Percentiles rank a stretch among this genome's conserved stretches.
These are phyloP conservation scores for Botrytis deweyae DNA, from an alignment of 2,329 filamentous ascomycete species.

Conservation along the genomic window DNA sequence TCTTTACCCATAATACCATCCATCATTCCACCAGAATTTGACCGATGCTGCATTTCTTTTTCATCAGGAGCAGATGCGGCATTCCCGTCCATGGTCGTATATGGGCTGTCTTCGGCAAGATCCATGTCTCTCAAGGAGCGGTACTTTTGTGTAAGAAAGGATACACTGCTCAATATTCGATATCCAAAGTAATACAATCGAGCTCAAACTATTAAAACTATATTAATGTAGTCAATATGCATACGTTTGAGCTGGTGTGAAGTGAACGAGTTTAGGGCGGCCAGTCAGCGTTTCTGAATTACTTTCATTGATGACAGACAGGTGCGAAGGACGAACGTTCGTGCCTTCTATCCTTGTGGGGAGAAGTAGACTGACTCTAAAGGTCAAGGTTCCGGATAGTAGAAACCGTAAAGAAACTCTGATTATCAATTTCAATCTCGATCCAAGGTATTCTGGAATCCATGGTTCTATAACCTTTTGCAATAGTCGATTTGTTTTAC, in stretches of 20 bases:
- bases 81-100: neutral
- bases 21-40: constrained; percentile 70
- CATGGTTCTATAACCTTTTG: neutral
- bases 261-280: neutral
- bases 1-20: constrained; percentile 94
- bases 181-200: neutral
- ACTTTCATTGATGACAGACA: neutral
- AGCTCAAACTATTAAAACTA: neutral
- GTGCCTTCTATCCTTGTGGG: neutral
- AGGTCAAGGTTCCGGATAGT: neutral
- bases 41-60: constrained; percentile 74
- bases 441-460: neutral
- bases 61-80: constrained; percentile 76
- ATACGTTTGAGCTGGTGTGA: neutral
- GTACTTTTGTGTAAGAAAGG: neutral
- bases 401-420: neutral
- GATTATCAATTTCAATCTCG: neutral
- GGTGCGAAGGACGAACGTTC: neutral
- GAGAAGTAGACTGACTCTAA: neutral
- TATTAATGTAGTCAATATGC: neutral
- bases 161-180: neutral
- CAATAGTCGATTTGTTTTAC: neutral
- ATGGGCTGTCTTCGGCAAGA: neutral
- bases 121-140: neutral
- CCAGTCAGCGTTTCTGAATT: neutral